These are phyloP conservation scores for Ceratobasidium sp. DNA, from an alignment of 1,284 basidiomycete species.

Conservation along the genomic window DNA sequence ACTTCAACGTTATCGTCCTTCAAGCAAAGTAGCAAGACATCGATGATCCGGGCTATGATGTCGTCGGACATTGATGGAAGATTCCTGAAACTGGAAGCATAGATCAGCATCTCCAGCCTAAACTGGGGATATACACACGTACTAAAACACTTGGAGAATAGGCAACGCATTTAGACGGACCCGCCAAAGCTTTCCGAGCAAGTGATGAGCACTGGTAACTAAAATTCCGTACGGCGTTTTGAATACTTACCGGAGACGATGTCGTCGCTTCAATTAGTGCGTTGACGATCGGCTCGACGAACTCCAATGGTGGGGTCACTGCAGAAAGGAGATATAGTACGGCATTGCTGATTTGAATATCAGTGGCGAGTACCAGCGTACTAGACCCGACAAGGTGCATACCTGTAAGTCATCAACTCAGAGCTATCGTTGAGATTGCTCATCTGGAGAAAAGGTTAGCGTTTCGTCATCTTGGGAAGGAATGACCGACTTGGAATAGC, in stretches of 20 bases:
- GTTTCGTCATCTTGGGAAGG: background rate
- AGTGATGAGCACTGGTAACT: constrained; percentile 25
- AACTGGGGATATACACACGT: background rate
- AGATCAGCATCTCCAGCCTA: constrained; percentile 1
- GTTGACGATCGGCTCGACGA: constrained; percentile 69
- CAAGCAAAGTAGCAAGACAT: constrained; percentile 84
- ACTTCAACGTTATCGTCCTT: constrained; percentile 95
- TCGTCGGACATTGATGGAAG: constrained; percentile 78
- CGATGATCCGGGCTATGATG: constrained; percentile 78
- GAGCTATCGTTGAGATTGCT: constrained; percentile 82
- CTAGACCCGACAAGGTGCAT: constrained; percentile 37
- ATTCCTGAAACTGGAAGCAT: constrained; percentile 71
- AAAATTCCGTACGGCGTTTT: constrained; percentile 40
- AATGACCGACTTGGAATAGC: constrained; percentile 1
- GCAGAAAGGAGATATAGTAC: constrained; percentile 82
- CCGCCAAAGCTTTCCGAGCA: constrained; percentile 73
- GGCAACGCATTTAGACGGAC: constrained; percentile 80
- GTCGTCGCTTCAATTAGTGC: constrained; percentile 76
- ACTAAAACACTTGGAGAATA: constrained; percentile 82
- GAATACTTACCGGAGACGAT: constrained; percentile 68
- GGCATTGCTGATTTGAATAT: constrained; percentile 70
- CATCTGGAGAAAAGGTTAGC: constrained; percentile 68
- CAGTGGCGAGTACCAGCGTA: constrained; percentile 11
- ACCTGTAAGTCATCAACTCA: constrained; percentile 61
- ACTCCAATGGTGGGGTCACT: constrained; percentile 72